Base-by-base conservation (phyloP, 1,284 basidiomycete genomes). In the Malassezia equina region DNA sequence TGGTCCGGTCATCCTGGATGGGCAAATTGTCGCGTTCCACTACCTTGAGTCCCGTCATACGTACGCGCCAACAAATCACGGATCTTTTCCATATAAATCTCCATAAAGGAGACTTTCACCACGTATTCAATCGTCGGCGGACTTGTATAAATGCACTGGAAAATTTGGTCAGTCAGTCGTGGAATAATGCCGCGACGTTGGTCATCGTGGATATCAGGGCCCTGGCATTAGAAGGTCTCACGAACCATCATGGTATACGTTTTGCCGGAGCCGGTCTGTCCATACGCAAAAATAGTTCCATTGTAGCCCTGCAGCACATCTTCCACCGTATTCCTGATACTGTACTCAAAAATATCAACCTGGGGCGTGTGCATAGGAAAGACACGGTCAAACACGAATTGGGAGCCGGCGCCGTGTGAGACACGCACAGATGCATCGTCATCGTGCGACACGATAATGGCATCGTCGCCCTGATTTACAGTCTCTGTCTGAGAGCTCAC, bases 71-170 rank as follows among this genome's bases (percentile, higher is more conserved):
- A 81, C 58, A 99, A 77, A 80, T 99, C 94, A 55, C 93, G 83
- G 67, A 99, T 91, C 63, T 85, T 83, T 78, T 99, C 94, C 73
- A 98, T 82, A 78, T 99, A 99, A 64, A 99, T 98, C 77, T 99
- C 94, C 90, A 99, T 95, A 77, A 98, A 99, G 32, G 90, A 95
- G 51, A 98, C 94, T 78, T 99, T 99, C 76, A 99, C 94, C 55
- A 96, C 83, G 76, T 98, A 99, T 76, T 99, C 94, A 60, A 98
- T 80, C 75, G 90, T 88, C 36, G 88, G 82, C 66, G 96, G 93
- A 52, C 91, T 94, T 66, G 88, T 84, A 63, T 94, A 84, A 75
- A 99, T 99, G 51, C 89, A 90, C 61, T 90, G 86, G 75, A 99
- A 99, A 75, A 99, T 96, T 77, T 98, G 93, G 75, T 98, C 91